phyloP scores from a whole-genome alignment of 1,284 basidiomycete genomes.

The Ceraceosorus guamensis region DNA sequence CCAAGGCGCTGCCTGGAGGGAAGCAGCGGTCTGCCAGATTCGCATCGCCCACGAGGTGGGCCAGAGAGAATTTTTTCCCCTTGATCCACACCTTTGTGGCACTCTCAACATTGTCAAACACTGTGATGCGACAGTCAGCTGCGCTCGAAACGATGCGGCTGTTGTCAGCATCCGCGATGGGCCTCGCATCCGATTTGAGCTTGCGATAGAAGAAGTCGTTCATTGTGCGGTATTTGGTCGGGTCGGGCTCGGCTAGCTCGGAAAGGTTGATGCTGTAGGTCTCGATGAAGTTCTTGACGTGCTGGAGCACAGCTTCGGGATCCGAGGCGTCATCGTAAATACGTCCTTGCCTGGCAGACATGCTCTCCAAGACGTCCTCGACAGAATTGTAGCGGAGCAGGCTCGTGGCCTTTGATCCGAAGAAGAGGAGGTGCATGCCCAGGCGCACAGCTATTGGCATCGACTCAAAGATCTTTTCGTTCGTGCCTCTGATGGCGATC shows the following conservation, averaged over 20 bases:
- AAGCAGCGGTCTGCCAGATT: conserved; percentile 17
- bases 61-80: conserved; percentile 80
- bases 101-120: conserved; percentile 73
- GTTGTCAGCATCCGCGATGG: conserved; percentile 66
- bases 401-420: not conserved
- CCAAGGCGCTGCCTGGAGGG: conserved; percentile 60
- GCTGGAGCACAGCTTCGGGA: conserved; percentile 10
- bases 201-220: conserved; percentile 88
- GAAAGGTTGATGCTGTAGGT: conserved; percentile 80
- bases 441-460: conserved; percentile 20
- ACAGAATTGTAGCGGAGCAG: conserved; percentile 10
- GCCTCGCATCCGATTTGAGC: conserved; percentile 73
- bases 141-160: conserved; percentile 70
- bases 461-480: conserved; percentile 26
- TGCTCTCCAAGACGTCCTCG: conserved; percentile 24
- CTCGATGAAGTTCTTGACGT: conserved; percentile 60
- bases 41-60: conserved; percentile 63
- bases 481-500: conserved; percentile 29
- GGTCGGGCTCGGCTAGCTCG: conserved; percentile 74
- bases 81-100: conserved; percentile 95
- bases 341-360: conserved; percentile 28
- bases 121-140: conserved; percentile 91
- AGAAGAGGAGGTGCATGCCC: conserved; percentile 20
- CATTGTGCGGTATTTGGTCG: conserved; percentile 76
- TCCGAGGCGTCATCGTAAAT: conserved; percentile 17